phyloP scores from a whole-genome alignment of 257 asterid genomes.

The Rhazya stricta region DNA sequence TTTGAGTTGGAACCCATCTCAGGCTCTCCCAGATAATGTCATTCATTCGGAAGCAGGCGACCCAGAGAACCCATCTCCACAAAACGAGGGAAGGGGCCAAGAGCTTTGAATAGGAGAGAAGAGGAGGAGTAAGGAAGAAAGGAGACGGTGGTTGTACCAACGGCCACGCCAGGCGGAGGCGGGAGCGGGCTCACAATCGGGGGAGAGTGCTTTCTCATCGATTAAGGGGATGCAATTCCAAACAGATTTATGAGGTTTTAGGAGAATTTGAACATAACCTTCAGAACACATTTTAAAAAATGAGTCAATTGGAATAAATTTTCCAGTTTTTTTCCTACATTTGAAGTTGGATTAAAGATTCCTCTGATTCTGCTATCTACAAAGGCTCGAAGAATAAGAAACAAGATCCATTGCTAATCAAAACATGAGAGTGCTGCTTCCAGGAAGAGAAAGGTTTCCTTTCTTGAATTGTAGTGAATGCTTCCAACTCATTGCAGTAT shows the following conservation, averaged over 20 bases:
- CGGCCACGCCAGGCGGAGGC: background rate
- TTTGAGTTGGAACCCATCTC: background rate
- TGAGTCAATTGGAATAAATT: too few relatives aligned
- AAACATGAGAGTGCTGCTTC: too few relatives aligned
- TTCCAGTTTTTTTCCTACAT: too few relatives aligned
- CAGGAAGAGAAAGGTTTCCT: background rate
- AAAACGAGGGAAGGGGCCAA: background rate
- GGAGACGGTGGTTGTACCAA: background rate
- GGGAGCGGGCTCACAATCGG: background rate
- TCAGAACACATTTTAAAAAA: too few relatives aligned
- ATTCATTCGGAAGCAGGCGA: background rate
- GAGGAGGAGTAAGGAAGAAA: background rate
- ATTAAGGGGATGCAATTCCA: too few relatives aligned
- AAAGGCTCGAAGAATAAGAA: too few relatives aligned
- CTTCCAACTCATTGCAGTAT: too few relatives aligned
- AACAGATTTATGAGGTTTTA: too few relatives aligned
- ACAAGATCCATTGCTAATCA: too few relatives aligned
- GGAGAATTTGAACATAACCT: too few relatives aligned
- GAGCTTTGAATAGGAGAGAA: background rate
- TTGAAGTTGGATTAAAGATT: too few relatives aligned
- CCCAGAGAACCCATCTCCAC: background rate
- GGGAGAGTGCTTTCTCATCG: background rate
- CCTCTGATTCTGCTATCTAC: too few relatives aligned
- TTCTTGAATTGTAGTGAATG: background rate
- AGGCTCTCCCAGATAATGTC: background rate